Evolutionary conservation across 2,329 filamentous ascomycete species (phyloP).

Genomic region (Septoria linicola): DNA sequence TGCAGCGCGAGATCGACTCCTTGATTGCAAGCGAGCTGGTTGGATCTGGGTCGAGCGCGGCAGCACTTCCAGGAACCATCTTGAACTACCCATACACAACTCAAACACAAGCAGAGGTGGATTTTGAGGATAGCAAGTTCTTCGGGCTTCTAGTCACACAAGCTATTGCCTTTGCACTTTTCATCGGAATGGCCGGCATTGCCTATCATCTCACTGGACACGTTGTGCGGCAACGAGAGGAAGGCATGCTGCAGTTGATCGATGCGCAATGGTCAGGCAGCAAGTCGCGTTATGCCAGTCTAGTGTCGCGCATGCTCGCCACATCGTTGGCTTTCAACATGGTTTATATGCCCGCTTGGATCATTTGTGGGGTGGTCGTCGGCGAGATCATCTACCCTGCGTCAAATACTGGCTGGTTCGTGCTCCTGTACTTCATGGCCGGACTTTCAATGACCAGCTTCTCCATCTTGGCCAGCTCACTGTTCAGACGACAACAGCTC

Average conservation of each 20-base stretch:
- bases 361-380: conserved; percentile 69
- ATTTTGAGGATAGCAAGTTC: conserved; percentile 66
- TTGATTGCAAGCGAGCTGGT: conserved; percentile 62
- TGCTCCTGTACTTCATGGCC: conserved; percentile 65
- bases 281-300: conserved; percentile 67
- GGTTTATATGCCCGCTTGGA: conserved; percentile 77
- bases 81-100: conserved; percentile 74
- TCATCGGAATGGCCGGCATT: conserved; percentile 73
- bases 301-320: conserved; percentile 70
- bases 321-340: conserved; percentile 76
- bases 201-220: conserved; percentile 83
- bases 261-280: conserved; percentile 82
- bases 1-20: conserved; percentile 73
- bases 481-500: conserved; percentile 81
- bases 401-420: conserved; percentile 43
- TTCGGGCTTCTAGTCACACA: conserved; percentile 71
- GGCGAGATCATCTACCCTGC: conserved; percentile 54
- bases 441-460: conserved; percentile 70
- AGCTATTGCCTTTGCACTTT: conserved; percentile 73
- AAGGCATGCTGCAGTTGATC: conserved; percentile 81
- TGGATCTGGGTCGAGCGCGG: conserved; percentile 40
- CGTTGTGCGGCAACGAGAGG: conserved; percentile 78
- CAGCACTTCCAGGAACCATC: conserved; percentile 20
- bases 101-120: conserved; percentile 64
- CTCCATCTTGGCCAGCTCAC: conserved; percentile 76